Conservation (phyloP, 2,329 filamentous ascomycete genomes). For the Fragosphaeria purpurea region DNA sequence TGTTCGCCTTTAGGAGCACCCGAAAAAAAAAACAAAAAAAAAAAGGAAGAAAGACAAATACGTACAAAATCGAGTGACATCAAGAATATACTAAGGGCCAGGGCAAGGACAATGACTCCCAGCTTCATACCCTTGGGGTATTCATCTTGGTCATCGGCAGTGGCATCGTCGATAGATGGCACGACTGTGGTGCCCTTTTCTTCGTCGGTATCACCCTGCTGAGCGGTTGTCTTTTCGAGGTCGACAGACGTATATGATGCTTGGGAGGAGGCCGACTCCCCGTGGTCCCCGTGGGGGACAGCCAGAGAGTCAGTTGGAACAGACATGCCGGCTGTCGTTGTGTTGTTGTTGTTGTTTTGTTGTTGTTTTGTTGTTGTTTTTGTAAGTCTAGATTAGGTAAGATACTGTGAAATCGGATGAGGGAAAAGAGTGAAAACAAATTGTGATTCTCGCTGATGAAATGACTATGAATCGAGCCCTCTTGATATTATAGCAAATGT, state of each 20-base stretch:
- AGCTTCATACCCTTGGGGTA: conserved; percentile 31
- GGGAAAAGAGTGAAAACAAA: no score
- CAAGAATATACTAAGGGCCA: conserved; percentile 39
- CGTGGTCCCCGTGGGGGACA: no score
- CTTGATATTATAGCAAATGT: no score
- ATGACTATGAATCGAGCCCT: no score
- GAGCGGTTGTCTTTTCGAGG: conserved; percentile 7
- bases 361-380: no score
- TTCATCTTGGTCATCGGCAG: conserved; percentile 16
- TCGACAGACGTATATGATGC: conserved; percentile 8
- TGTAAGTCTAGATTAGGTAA: no score
- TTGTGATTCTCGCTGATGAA: no score
- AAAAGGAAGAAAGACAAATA: neutral
- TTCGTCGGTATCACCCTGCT: conserved; percentile 6
- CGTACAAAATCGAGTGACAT: conserved; percentile 36
- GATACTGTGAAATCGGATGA: no score
- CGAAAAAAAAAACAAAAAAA: neutral
- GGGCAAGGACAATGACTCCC: conserved; percentile 34
- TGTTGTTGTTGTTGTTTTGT: no score
- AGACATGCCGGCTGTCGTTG: no score
- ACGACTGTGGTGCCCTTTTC: conserved; percentile 2
- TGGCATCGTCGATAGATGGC: neutral
- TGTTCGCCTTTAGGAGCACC: neutral
- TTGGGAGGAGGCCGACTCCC: conserved; percentile 3
- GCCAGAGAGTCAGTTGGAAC: no score